These are phyloP conservation scores for Fusarium tanahbumbuense DNA, from an alignment of 2,329 filamentous ascomycete species.

Conservation along the genomic window DNA sequence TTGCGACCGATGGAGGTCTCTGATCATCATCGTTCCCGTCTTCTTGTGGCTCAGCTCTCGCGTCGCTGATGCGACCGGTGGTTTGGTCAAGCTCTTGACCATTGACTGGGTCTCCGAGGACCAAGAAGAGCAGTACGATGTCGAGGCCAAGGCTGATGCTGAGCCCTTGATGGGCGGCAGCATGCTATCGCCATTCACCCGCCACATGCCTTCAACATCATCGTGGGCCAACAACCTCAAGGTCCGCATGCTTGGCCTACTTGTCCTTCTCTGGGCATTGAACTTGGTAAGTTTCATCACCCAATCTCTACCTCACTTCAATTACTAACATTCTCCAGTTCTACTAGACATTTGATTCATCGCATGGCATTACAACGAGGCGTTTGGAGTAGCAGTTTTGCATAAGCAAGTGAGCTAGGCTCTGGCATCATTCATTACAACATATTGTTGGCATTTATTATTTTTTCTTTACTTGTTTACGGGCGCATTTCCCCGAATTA, in stretches of 20 bases:
- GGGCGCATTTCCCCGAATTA: constrained; percentile 11
- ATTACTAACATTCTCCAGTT: constrained; percentile 17
- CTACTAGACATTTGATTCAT: constrained; percentile 24
- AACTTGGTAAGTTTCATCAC: constrained; percentile 22
- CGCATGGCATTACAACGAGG: constrained; percentile 10
- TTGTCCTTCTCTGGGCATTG: constrained; percentile 35
- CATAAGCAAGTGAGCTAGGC: constrained; percentile 7
- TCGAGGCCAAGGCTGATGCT: constrained; percentile 35
- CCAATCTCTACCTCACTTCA: fast-evolving
- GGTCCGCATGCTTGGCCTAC: constrained; percentile 30
- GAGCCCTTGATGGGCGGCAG: constrained; percentile 27
- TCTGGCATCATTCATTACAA: constrained; percentile 7
- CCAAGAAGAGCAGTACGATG: constrained; percentile 21
- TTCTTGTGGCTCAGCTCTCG: constrained; percentile 46
- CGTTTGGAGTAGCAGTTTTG: constrained; percentile 33
- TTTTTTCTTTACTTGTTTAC: neutral
- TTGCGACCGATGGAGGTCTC: constrained; percentile 40
- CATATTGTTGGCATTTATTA: constrained; percentile 15
- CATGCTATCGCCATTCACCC: constrained; percentile 24
- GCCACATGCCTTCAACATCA: constrained; percentile 35
- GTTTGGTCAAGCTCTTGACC: constrained; percentile 37
- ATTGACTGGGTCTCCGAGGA: constrained; percentile 21
- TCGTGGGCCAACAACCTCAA: constrained; percentile 37
- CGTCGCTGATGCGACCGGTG: constrained; percentile 36
- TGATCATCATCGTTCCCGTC: constrained; percentile 44